Evolutionary conservation across 176 grass and related monocot species (phyloP).

Genomic region (Triticum aestivum): DNA sequence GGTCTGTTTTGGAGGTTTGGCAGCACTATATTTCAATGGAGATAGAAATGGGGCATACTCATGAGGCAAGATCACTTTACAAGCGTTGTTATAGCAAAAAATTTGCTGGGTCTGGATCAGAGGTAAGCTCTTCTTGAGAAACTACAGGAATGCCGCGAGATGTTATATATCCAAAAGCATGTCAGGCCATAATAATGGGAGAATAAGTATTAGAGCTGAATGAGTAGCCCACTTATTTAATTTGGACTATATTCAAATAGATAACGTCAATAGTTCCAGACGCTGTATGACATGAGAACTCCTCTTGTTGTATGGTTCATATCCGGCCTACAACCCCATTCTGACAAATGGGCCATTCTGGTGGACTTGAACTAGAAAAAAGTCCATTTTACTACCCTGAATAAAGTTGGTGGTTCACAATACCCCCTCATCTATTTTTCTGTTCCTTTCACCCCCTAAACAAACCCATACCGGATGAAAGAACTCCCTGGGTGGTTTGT

Average conservation of each 20-base stretch:
- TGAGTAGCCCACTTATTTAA: neutral
- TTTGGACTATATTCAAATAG: neutral
- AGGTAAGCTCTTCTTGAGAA: slow-evolving; percentile 55
- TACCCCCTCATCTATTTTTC: too few relatives aligned
- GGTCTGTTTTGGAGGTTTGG: slow-evolving; percentile 76
- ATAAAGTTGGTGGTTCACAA: too few relatives aligned
- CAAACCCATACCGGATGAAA: too few relatives aligned
- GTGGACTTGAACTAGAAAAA: neutral
- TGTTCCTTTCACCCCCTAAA: too few relatives aligned
- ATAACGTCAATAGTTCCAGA: neutral
- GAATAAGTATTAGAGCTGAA: neutral
- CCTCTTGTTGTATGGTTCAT: neutral
- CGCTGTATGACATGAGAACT: neutral
- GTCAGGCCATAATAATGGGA: neutral
- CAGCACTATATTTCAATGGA: slow-evolving; percentile 86
- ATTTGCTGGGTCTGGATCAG: slow-evolving; percentile 81
- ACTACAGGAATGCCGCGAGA: neutral
- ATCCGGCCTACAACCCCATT: neutral
- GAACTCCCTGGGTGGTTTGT: too few relatives aligned
- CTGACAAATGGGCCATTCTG: neutral
- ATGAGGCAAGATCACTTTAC: slow-evolving; percentile 87
- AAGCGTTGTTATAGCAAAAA: slow-evolving; percentile 90
- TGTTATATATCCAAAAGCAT: slow-evolving; percentile 13
- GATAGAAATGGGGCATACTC: slow-evolving; percentile 59
- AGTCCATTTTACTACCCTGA: too few relatives aligned